phyloP scores from a whole-genome alignment of 345 rosid species.

The Cardamine occulta region DNA sequence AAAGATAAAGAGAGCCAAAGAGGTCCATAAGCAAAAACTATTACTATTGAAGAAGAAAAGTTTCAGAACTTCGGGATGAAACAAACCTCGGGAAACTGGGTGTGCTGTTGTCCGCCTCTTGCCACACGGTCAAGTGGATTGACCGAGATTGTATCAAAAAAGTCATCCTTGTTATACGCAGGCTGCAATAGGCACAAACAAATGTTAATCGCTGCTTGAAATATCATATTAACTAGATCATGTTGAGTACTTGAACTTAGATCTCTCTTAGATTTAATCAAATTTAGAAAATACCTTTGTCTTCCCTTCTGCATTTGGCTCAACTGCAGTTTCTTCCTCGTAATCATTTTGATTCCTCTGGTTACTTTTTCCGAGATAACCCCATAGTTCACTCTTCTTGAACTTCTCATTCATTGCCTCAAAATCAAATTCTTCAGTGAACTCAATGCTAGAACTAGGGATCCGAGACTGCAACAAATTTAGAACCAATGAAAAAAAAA shows the following conservation, averaged over 20 bases:
- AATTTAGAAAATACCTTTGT: conserved; percentile 9
- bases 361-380: conserved; percentile 54
- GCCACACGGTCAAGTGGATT: conserved; percentile 51
- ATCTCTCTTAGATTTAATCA: background rate
- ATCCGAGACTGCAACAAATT: conserved; percentile 46
- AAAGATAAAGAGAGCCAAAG: background rate
- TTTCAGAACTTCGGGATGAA: conserved; percentile 9
- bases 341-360: conserved; percentile 45
- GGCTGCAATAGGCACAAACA: conserved; percentile 52
- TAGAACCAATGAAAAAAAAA: conserved; percentile 20
- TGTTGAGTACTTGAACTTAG: conserved; percentile 19
- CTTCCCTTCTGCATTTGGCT: conserved; percentile 33
- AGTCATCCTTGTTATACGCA: conserved; percentile 87
- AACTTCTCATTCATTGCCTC: conserved; percentile 78
- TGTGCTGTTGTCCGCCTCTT: conserved; percentile 54
- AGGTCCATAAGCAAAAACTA: background rate
- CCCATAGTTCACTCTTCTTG: conserved; percentile 73
- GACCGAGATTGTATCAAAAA: conserved; percentile 81
- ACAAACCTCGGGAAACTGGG: conserved; percentile 74
- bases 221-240: background rate
- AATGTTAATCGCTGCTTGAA: conserved; percentile 6
- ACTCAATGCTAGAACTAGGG: conserved; percentile 40
- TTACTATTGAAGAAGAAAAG: conserved; percentile 1
- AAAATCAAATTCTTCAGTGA: conserved; percentile 71
- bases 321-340: conserved; percentile 53